These are phyloP conservation scores for Castanospermum australe DNA, from an alignment of 306 rosid genomes.

Conservation along the genomic window DNA sequence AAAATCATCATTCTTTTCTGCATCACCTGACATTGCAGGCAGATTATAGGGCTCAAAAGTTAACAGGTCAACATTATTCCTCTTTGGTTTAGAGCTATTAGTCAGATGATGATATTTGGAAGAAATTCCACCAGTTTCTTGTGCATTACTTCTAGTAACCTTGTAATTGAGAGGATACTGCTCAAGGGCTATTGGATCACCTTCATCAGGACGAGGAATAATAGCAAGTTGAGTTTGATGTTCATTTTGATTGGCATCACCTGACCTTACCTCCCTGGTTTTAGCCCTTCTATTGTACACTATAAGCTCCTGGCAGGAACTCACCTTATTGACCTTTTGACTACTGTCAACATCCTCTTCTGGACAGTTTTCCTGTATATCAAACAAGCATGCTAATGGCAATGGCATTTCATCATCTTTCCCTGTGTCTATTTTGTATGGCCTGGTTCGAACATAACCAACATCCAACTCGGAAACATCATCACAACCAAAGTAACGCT, in stretches of 20 bases:
- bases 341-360: conserved; percentile 1
- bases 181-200: conserved; percentile 39
- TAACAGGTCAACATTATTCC: conserved; percentile 27
- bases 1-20: conserved; percentile 30
- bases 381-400: conserved; percentile 57
- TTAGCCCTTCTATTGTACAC: conserved; percentile 33
- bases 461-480: conserved; percentile 46
- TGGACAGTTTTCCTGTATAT: conserved; percentile 19
- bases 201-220: conserved; percentile 47
- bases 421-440: conserved; percentile 43
- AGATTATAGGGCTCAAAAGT: conserved; percentile 15
- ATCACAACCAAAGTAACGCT: conserved; percentile 75
- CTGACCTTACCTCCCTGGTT: conserved; percentile 27
- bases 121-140: conserved; percentile 34
- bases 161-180: conserved; percentile 26
- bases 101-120: conserved; percentile 35
- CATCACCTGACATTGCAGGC: conserved; percentile 26
- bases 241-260: conserved; percentile 23
- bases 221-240: conserved; percentile 49
- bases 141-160: conserved; percentile 26
- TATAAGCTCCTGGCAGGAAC: conserved; percentile 13
- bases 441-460: conserved; percentile 58
- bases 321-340: conserved; percentile 20
- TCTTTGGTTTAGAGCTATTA: conserved; percentile 31
- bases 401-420: conserved; percentile 62